These are phyloP conservation scores for Epichloe coenophiala DNA, from an alignment of 2,329 filamentous ascomycete genomes.

Conservation along the genomic window DNA sequence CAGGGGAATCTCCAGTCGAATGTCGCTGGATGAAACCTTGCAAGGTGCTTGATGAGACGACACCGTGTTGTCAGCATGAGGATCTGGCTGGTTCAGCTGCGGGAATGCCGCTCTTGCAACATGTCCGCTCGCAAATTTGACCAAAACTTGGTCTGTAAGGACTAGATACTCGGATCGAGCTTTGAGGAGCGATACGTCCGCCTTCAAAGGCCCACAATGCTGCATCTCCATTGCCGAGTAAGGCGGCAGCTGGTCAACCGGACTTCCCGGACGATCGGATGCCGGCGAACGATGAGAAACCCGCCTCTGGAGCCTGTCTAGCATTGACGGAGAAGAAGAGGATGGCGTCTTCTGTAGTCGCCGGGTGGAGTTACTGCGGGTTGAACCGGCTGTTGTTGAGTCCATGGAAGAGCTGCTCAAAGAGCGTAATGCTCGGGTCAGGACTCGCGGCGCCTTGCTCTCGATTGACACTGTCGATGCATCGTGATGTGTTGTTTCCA, in stretches of 20 bases:
- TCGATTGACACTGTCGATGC: constrained; percentile 11
- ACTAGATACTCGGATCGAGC: constrained; percentile 37
- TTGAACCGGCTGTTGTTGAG: constrained; percentile 20
- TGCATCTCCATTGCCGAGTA: constrained; percentile 27
- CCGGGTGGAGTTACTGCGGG: constrained; percentile 19
- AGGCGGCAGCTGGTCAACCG: constrained; percentile 17
- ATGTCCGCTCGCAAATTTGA: constrained; percentile 35
- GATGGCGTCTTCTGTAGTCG: constrained; percentile 22
- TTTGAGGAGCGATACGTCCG: constrained; percentile 35
- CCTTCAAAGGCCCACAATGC: constrained; percentile 33
- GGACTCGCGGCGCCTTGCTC: constrained; percentile 21
- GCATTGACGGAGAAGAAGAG: constrained; percentile 26
- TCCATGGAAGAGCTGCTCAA: constrained; percentile 28
- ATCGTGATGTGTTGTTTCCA: constrained; percentile 10
- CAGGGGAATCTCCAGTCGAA: constrained; percentile 33
- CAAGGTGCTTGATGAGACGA: constrained; percentile 12
- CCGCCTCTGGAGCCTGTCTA: constrained; percentile 27
- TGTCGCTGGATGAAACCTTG: constrained; percentile 21
- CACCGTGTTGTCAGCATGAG: constrained; percentile 10
- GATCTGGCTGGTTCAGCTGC: constrained; percentile 21
- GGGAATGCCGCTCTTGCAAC: constrained; percentile 35
- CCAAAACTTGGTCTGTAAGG: constrained; percentile 34
- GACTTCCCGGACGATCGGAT: constrained; percentile 15
- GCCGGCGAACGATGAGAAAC: constrained; percentile 25
- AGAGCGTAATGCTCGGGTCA: constrained; percentile 25